Conservation (phyloP, 2,329 filamentous ascomycete species). For the Nothopassalora personata region DNA sequence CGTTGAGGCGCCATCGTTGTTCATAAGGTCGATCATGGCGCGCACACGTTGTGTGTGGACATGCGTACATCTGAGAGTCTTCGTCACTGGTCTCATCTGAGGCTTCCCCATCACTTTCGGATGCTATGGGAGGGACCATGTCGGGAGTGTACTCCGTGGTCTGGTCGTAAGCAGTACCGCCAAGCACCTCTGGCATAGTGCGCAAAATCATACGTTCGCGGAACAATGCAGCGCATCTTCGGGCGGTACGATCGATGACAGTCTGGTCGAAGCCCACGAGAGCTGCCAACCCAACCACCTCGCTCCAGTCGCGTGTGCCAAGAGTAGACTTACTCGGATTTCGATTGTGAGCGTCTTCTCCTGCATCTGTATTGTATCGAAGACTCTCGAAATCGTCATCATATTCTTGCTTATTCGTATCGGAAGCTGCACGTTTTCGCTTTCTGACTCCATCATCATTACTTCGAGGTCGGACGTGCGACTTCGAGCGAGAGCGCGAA, state of each 20-base stretch:
- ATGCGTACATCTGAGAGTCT: constrained; percentile 6
- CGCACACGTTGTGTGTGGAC: constrained; percentile 25
- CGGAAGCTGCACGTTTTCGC: constrained; percentile 7
- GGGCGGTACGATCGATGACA: constrained; percentile 63
- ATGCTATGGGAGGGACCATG: constrained; percentile 27
- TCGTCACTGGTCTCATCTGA: background rate
- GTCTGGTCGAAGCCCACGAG: constrained; percentile 62
- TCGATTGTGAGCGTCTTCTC: background rate
- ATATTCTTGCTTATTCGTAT: background rate
- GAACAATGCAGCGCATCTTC: constrained; percentile 72
- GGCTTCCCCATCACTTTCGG: background rate
- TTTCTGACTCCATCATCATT: background rate
- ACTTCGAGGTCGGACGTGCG: background rate
- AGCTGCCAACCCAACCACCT: constrained; percentile 73
- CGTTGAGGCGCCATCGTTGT: constrained; percentile 28
- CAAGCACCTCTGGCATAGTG: constrained; percentile 19
- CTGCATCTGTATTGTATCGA: background rate
- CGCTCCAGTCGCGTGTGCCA: constrained; percentile 71
- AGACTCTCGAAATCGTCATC: background rate
- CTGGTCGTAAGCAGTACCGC: constrained; percentile 13
- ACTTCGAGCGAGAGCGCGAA: constrained; percentile 9
- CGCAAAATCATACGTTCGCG: constrained; percentile 56
- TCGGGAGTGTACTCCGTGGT: constrained; percentile 35
- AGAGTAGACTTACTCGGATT: constrained; percentile 17
- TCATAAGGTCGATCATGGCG: constrained; percentile 25